Conservation (phyloP, 2,329 filamentous ascomycete species). For the Aspergillus niger region DNA sequence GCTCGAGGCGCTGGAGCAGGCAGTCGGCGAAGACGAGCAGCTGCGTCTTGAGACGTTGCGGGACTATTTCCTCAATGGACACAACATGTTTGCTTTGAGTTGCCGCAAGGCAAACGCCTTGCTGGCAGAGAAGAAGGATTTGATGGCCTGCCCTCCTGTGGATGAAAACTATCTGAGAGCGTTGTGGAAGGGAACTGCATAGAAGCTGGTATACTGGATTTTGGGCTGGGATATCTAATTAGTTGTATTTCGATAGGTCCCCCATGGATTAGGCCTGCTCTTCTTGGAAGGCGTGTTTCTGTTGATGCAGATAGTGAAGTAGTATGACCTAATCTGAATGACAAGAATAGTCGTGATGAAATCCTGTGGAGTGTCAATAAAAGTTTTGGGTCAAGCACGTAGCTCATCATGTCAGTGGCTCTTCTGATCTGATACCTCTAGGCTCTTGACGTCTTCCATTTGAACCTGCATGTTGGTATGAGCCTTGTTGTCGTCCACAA, state of each 20-base stretch:
- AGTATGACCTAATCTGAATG: not conserved
- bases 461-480: too few species aligned
- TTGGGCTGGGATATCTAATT: too few species aligned
- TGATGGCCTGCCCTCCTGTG: not conserved
- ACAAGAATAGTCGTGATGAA: not conserved
- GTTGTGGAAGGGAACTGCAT: not conserved
- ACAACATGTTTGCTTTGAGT: slow-evolving; percentile 4
- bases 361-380: not conserved
- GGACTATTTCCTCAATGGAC: slow-evolving; percentile 1
- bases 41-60: not conserved
- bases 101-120: not conserved
- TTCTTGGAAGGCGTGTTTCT: not conserved
- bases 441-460: too few species aligned
- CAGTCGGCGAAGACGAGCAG: not conserved
- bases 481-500: too few species aligned
- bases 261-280: not conserved
- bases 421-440: too few species aligned
- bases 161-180: not conserved
- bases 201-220: not conserved
- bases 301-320: not conserved
- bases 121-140: not conserved
- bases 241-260: too few species aligned
- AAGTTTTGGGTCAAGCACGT: too few species aligned
- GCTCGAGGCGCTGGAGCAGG: not conserved
- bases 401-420: too few species aligned